phyloP scores from a whole-genome alignment of 2,329 filamentous ascomycete genomes.

The Lecanosticta acicola region DNA sequence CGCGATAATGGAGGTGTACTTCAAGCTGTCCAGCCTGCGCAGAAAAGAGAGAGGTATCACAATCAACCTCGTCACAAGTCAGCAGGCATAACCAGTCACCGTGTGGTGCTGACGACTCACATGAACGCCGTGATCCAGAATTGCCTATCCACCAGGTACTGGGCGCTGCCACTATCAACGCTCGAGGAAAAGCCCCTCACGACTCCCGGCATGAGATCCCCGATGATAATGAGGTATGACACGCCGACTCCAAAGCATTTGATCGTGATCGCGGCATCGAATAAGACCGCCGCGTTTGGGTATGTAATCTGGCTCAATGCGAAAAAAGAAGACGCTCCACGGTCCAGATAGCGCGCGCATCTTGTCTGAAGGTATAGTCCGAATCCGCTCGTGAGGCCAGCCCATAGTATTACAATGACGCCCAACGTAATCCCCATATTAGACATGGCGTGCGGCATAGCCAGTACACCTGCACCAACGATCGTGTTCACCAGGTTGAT shows the following conservation, averaged over 20 bases:
- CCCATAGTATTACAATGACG: constrained; percentile 81
- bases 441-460: constrained; percentile 91
- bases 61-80: constrained; percentile 56
- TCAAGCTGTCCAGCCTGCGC: constrained; percentile 84
- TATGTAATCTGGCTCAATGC: constrained; percentile 96
- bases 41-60: constrained; percentile 94
- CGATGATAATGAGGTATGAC: constrained; percentile 97
- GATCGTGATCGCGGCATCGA: constrained; percentile 91
- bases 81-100: constrained; percentile 6
- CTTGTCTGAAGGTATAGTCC: constrained; percentile 90
- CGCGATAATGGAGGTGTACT: constrained; percentile 91
- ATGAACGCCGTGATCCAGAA: constrained; percentile 99
- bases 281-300: constrained; percentile 89
- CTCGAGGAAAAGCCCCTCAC: constrained; percentile 65
- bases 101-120: constrained; percentile 42
- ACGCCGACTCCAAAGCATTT: constrained; percentile 98
- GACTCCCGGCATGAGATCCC: constrained; percentile 95
- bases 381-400: constrained; percentile 80
- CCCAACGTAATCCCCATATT: constrained; percentile 92
- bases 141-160: constrained; percentile 80
- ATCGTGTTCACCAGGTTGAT: constrained; percentile 98
- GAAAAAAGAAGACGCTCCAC: constrained; percentile 86
- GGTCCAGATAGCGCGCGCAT: constrained; percentile 88
- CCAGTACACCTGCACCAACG: constrained; percentile 86
- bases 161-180: constrained; percentile 50